Percentiles rank a stretch among this genome's conserved stretches.
Conservation (phyloP, 345 rosid genomes). For the Raphanus raphanistrum region DNA sequence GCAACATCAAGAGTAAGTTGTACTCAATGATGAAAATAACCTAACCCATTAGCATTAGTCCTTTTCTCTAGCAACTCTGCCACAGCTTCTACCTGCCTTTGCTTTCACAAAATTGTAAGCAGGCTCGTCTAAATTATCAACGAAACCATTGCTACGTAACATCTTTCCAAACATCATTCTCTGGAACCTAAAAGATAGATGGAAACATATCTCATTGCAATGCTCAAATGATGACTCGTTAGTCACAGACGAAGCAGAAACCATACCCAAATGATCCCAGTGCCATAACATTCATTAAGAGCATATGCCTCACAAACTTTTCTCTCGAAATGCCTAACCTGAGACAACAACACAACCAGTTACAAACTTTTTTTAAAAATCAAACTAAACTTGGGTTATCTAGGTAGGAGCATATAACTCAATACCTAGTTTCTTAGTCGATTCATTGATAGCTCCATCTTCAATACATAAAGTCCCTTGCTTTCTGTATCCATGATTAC, state of each 20-base stretch:
- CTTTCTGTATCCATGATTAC: conserved; percentile 61
- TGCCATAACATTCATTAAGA: conserved; percentile 59
- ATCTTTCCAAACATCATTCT: conserved; percentile 60
- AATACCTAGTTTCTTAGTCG: conserved; percentile 77
- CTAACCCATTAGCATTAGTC: conserved; percentile 61
- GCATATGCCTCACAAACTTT: conserved; percentile 63
- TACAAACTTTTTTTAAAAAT: neutral
- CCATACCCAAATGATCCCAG: conserved; percentile 69
- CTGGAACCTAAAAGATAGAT: conserved; percentile 50
- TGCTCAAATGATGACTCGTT: neutral
- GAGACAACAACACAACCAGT: conserved; percentile 17
- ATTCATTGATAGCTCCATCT: conserved; percentile 73
- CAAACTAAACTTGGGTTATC: neutral
- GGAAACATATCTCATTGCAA: neutral
- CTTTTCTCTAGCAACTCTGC: conserved; percentile 51
- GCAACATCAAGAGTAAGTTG: neutral
- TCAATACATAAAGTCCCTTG: conserved; percentile 66
- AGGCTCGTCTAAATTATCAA: conserved; percentile 46
- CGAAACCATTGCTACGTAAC: conserved; percentile 43
- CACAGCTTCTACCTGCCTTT: conserved; percentile 52
- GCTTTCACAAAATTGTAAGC: conserved; percentile 47
- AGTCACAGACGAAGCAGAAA: neutral
- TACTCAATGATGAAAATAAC: conserved; percentile 12
- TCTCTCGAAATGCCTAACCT: conserved; percentile 62
- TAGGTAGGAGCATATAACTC: conserved; percentile 24